These are phyloP conservation scores for Diplodia seriata DNA, from an alignment of 2,329 filamentous ascomycete genomes.

Conservation along the genomic window DNA sequence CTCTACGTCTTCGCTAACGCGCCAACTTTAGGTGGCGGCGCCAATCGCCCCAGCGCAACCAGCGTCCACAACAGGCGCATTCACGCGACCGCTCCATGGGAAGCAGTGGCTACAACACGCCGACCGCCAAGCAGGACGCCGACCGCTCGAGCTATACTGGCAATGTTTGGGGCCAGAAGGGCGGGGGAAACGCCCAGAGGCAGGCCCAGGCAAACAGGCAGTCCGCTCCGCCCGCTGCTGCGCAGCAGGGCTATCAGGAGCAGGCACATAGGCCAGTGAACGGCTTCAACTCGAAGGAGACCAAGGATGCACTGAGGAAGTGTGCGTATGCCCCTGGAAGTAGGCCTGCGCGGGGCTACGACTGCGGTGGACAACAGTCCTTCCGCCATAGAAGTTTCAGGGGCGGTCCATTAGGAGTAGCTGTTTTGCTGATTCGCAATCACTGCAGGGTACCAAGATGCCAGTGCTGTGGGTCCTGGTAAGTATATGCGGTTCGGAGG, in stretches of 20 bases:
- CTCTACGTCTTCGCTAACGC: neutral
- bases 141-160: constrained; percentile 42
- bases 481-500: neutral
- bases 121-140: constrained; percentile 44
- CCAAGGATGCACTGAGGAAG: constrained; percentile 52
- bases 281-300: constrained; percentile 54
- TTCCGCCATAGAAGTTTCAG: constrained; percentile 35
- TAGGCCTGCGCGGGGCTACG: constrained; percentile 33
- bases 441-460: constrained; percentile 33
- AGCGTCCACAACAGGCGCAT: constrained; percentile 33
- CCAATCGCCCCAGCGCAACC: constrained; percentile 36
- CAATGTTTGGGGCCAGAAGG: constrained; percentile 47
- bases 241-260: constrained; percentile 31
- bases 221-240: constrained; percentile 34
- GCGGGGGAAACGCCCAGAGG: constrained; percentile 39
- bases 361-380: constrained; percentile 32
- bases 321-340: constrained; percentile 39
- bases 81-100: constrained; percentile 38
- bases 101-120: constrained; percentile 42
- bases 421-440: neutral
- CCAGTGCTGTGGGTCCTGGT: constrained; percentile 23
- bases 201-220: constrained; percentile 35
- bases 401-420: neutral
- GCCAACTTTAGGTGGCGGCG: constrained; percentile 29
- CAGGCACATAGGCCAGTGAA: constrained; percentile 47